Conservation (phyloP, 495 filamentous ascomycete genomes). For the Annulohypoxylon bovei region DNA sequence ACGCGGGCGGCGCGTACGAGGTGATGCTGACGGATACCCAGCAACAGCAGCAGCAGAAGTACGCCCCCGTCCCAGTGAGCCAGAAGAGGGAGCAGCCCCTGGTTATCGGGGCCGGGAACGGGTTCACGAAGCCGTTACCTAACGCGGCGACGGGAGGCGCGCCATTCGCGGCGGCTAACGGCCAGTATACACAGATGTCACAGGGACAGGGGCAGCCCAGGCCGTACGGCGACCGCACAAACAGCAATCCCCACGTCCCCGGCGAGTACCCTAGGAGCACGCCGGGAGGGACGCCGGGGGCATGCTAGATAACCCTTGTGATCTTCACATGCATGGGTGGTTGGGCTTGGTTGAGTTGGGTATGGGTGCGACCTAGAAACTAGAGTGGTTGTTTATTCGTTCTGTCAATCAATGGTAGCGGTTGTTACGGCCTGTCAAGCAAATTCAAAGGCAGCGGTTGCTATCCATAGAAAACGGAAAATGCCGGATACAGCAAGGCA, state of each 20-base stretch:
- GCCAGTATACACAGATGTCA: slow-evolving; percentile 17
- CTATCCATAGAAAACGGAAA: not conserved
- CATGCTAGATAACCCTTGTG: slow-evolving; percentile 11
- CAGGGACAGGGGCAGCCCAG: slow-evolving; percentile 16
- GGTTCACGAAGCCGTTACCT: slow-evolving; percentile 27
- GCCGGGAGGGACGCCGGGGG: slow-evolving; percentile 22
- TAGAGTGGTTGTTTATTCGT: not conserved
- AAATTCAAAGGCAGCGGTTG: too few species aligned
- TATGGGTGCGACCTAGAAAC: not conserved
- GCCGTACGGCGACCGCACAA: slow-evolving; percentile 42
- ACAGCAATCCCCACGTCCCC: slow-evolving; percentile 63
- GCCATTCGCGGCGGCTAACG: slow-evolving; percentile 25
- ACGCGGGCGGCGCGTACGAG: slow-evolving; percentile 40
- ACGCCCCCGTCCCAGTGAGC: not conserved
- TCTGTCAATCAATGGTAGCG: not conserved
- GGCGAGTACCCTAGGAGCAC: slow-evolving; percentile 64
- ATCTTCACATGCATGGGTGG: not conserved
- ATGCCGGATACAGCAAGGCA: not conserved
- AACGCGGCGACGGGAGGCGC: slow-evolving; percentile 10
- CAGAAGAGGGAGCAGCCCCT: slow-evolving; percentile 13
- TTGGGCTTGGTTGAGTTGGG: not conserved
- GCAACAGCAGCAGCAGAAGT: slow-evolving; percentile 28
- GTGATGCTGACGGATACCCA: slow-evolving; percentile 37
- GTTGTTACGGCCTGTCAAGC: not conserved
- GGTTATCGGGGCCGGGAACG: slow-evolving; percentile 10